Conservation (phyloP, 805 yeast species). For the Ogataea zsoltii region DNA sequence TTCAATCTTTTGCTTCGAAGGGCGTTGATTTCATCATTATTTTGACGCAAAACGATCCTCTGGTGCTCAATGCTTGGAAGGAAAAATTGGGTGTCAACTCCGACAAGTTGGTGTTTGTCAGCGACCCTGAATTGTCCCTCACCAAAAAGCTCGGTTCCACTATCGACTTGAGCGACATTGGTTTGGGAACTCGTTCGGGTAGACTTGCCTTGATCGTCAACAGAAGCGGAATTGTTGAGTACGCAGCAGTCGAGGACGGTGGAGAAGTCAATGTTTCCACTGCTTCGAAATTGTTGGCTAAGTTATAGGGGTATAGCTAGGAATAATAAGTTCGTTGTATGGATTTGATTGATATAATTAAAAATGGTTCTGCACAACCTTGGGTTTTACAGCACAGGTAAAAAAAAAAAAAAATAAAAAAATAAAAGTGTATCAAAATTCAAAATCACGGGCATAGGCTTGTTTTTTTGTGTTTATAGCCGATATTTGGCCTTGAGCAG, state of each 20-base stretch:
- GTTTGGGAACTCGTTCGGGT: conserved; percentile 58
- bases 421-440: not conserved
- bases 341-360: not conserved
- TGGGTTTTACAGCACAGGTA: not conserved
- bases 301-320: conserved; percentile 16
- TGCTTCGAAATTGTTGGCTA: conserved; percentile 28
- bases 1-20: conserved; percentile 52
- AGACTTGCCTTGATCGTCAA: conserved; percentile 71
- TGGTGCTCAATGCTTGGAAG: conserved; percentile 72
- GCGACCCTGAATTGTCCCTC: conserved; percentile 61
- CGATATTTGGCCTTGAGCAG: too few species aligned
- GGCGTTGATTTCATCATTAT: conserved; percentile 66
- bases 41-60: conserved; percentile 68
- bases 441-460: too few species aligned
- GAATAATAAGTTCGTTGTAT: conserved; percentile 2
- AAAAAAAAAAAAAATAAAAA: not conserved
- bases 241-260: conserved; percentile 29
- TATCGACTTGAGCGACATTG: conserved; percentile 52
- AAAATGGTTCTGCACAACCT: not conserved
- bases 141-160: conserved; percentile 59
- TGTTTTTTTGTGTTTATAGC: too few species aligned
- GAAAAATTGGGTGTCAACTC: conserved; percentile 40
- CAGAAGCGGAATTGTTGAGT: conserved; percentile 40
- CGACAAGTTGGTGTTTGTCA: conserved; percentile 53
- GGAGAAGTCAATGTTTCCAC: conserved; percentile 30